A percentile compares a stretch with the other conserved stretches of the same genome.
phyloP scores from a whole-genome alignment of 2,329 filamentous ascomycete genomes.

The Neofusicoccum umdonicola region DNA sequence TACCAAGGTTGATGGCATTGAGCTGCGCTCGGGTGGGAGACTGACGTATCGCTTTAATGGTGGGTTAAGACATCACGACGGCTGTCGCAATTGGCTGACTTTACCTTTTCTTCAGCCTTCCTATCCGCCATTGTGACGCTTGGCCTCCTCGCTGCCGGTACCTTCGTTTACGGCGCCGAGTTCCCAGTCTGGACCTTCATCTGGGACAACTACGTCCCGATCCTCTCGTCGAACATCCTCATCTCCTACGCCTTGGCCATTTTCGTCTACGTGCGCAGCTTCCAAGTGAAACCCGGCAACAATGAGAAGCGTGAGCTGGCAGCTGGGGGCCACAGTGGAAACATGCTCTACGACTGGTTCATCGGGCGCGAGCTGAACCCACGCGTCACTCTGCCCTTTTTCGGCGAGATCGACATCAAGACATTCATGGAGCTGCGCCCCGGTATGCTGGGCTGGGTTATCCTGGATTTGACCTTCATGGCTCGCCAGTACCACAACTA shows the following conservation, averaged over 20 bases:
- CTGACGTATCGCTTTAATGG: conserved; percentile 75
- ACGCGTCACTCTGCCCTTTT: conserved; percentile 70
- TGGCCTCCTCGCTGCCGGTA: conserved; percentile 69
- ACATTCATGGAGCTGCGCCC: conserved; percentile 87
- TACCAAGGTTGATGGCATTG: conserved; percentile 65
- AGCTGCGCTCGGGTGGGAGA: conserved; percentile 67
- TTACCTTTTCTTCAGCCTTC: conserved; percentile 57
- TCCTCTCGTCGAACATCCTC: conserved; percentile 78
- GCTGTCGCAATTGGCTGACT: conserved; percentile 11
- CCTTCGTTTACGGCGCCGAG: conserved; percentile 70
- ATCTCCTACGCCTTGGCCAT: conserved; percentile 71
- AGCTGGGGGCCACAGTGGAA: conserved; percentile 76
- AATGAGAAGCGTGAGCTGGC: conserved; percentile 73
- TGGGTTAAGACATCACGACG: conserved; percentile 25
- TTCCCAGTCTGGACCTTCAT: conserved; percentile 92
- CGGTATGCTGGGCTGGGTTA: conserved; percentile 83
- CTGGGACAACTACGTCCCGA: conserved; percentile 82
- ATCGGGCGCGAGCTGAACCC: conserved; percentile 96
- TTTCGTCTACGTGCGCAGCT: conserved; percentile 80
- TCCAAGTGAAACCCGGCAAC: conserved; percentile 75
- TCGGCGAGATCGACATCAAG: conserved; percentile 89
- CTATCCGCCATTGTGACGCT: conserved; percentile 72
- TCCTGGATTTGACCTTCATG: conserved; percentile 80
- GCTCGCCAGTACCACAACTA: conserved; percentile 85
- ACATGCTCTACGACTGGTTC: conserved; percentile 91